Evolutionary conservation across 2,329 filamentous ascomycete species (phyloP).

Genomic region (Pseudogymnoascus sp.): DNA sequence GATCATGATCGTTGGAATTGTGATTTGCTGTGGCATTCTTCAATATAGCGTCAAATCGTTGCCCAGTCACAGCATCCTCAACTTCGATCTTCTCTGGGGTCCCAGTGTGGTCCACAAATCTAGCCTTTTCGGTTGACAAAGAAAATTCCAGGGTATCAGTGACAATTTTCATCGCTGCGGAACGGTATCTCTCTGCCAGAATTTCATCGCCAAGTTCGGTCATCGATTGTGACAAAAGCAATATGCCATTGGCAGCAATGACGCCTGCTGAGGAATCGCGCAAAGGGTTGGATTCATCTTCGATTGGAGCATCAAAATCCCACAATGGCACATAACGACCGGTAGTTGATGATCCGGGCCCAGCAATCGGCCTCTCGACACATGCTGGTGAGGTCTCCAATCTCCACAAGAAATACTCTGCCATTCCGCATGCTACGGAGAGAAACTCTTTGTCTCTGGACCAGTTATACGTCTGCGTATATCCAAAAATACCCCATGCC

Average conservation of each 20-base stretch:
- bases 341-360: neutral
- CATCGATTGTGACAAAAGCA: conserved; percentile 30
- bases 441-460: conserved; percentile 36
- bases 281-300: conserved; percentile 16
- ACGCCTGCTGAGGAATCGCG: conserved; percentile 32
- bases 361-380: conserved; percentile 19
- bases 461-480: conserved; percentile 39
- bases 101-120: neutral
- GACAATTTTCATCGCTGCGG: conserved; percentile 17
- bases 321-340: conserved; percentile 28
- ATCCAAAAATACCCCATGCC: conserved; percentile 13
- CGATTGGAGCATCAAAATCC: conserved; percentile 42
- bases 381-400: conserved; percentile 26
- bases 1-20: conserved; percentile 23
- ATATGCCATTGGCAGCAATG: conserved; percentile 34
- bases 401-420: conserved; percentile 38
- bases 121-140: conserved; percentile 12
- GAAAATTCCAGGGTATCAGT: conserved; percentile 16
- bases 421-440: conserved; percentile 34
- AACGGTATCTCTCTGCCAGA: conserved; percentile 14
- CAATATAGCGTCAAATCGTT: conserved; percentile 26
- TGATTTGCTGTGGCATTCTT: conserved; percentile 30
- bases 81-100: neutral
- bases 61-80: conserved; percentile 9
- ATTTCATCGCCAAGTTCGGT: conserved; percentile 8